Conservation (phyloP, 2,329 filamentous ascomycete species). For the Arthrobotrys pseudoclavata region DNA sequence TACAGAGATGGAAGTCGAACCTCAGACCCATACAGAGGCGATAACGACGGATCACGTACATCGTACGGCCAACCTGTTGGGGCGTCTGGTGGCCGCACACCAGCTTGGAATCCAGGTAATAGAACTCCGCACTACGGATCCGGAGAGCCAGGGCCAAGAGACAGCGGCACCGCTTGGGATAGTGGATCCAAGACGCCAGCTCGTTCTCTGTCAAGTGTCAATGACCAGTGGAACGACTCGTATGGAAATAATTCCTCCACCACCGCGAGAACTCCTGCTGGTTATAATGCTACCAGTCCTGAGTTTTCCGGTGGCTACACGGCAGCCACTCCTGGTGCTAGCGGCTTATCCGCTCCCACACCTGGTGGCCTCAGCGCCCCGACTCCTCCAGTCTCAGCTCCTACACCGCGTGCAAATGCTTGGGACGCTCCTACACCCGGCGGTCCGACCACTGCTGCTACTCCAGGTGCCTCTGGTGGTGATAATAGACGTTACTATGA, state of each 20-base stretch:
- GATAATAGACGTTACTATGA: slow-evolving; percentile 68
- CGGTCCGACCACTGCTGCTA: slow-evolving; percentile 70
- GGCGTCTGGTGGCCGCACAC: slow-evolving; percentile 74
- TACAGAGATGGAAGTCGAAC: slow-evolving; percentile 59
- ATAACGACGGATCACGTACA: slow-evolving; percentile 80
- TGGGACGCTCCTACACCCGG: slow-evolving; percentile 68
- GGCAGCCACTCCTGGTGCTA: slow-evolving; percentile 75
- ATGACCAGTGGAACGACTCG: slow-evolving; percentile 74
- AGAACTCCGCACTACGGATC: slow-evolving; percentile 72
- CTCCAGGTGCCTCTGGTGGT: slow-evolving; percentile 66
- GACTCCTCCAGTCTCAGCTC: slow-evolving; percentile 72
- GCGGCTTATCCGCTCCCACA: slow-evolving; percentile 77
- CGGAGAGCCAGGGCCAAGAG: slow-evolving; percentile 70
- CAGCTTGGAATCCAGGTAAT: slow-evolving; percentile 82
- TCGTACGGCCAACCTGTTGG: slow-evolving; percentile 74
- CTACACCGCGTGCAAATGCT: slow-evolving; percentile 74
- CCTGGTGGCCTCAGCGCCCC: slow-evolving; percentile 73
- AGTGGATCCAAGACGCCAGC: slow-evolving; percentile 82
- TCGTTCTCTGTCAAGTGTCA: slow-evolving; percentile 68
- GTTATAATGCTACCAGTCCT: slow-evolving; percentile 63
- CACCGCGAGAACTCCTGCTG: slow-evolving; percentile 62
- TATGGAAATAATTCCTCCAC: slow-evolving; percentile 68
- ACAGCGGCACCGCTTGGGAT: slow-evolving; percentile 73
- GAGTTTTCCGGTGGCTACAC: slow-evolving; percentile 65
- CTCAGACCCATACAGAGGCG: slow-evolving; percentile 66